These are phyloP conservation scores for Leccinellum rugosiceps DNA, from an alignment of 768 basidiomycete species.

Conservation along the genomic window DNA sequence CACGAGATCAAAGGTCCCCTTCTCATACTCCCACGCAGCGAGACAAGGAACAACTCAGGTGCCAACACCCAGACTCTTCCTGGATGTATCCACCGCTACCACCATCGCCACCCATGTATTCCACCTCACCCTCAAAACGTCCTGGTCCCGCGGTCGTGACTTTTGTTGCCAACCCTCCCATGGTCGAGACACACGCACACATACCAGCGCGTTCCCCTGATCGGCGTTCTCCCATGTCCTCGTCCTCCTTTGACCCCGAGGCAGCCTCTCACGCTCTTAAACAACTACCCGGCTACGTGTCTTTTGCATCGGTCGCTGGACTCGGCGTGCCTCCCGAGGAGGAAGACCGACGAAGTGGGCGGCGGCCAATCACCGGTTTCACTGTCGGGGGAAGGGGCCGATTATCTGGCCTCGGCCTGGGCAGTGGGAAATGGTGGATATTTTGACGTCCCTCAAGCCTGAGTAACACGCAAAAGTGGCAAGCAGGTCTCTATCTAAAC, in stretches of 20 bases:
- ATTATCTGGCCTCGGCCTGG: slow-evolving; percentile 24
- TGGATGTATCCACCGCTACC: slow-evolving; percentile 30
- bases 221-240: slow-evolving; percentile 10
- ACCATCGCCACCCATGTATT: slow-evolving; percentile 27
- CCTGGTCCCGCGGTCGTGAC: slow-evolving; percentile 22
- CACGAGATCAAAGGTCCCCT: slow-evolving; percentile 12
- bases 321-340: slow-evolving; percentile 57
- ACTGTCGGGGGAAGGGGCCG: slow-evolving; percentile 18
- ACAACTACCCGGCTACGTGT: slow-evolving; percentile 60
- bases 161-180: slow-evolving; percentile 19
- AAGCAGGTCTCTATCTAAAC: slow-evolving; percentile 2
- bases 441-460: slow-evolving; percentile 13
- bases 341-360: slow-evolving; percentile 33
- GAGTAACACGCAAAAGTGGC: slow-evolving; percentile 1
- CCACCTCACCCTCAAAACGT: slow-evolving; percentile 29
- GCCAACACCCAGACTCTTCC: slow-evolving; percentile 20
- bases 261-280: slow-evolving; percentile 57
- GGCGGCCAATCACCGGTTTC: slow-evolving; percentile 17
- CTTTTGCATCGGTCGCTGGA: slow-evolving; percentile 65
- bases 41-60: slow-evolving; percentile 12
- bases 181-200: slow-evolving; percentile 10
- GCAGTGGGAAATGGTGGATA: slow-evolving; percentile 33
- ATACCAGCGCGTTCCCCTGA: slow-evolving; percentile 8
- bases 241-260: slow-evolving; percentile 58
- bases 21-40: slow-evolving; percentile 21